Evolutionary conservation across 2,329 filamentous ascomycete genomes (phyloP).

Genomic region (Clonostachys rhizophaga): DNA sequence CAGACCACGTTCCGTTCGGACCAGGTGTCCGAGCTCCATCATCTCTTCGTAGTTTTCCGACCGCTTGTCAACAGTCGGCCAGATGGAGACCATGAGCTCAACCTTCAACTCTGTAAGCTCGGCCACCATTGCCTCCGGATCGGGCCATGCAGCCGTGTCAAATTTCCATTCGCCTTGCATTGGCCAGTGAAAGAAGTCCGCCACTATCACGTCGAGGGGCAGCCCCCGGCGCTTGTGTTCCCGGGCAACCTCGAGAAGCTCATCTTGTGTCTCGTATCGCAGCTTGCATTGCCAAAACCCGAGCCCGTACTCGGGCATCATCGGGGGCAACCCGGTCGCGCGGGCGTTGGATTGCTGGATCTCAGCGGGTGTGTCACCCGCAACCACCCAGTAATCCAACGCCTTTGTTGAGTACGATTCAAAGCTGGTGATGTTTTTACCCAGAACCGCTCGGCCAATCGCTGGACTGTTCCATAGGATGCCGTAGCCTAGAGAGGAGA

Average conservation of each 20-base stretch:
- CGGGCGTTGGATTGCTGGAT: conserved; percentile 52
- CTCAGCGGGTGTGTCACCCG: conserved; percentile 46
- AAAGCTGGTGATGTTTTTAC: conserved; percentile 56
- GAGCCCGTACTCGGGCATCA: conserved; percentile 65
- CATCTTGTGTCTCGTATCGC: conserved; percentile 60
- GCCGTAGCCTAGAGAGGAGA: conserved; percentile 57
- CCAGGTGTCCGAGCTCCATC: conserved; percentile 54
- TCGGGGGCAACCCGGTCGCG: conserved; percentile 54
- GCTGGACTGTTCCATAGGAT: conserved; percentile 63
- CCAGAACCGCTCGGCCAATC: conserved; percentile 55
- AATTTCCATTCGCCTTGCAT: conserved; percentile 65
- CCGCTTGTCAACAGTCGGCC: conserved; percentile 58
- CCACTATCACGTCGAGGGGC: conserved; percentile 59
- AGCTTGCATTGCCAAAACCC: conserved; percentile 68
- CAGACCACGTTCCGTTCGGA: conserved; percentile 55
- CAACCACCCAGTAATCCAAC: conserved; percentile 62
- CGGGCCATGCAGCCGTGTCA: conserved; percentile 59
- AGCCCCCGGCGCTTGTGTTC: conserved; percentile 51
- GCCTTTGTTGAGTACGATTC: conserved; percentile 52
- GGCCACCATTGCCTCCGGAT: conserved; percentile 59
- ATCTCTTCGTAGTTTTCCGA: conserved; percentile 59
- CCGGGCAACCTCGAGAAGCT: conserved; percentile 53
- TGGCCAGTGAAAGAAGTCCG: conserved; percentile 67
- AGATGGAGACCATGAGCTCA: conserved; percentile 65
- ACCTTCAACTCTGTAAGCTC: conserved; percentile 54